Percentiles rank a stretch among this genome's conserved stretches.
Evolutionary conservation across 768 basidiomycete genomes (phyloP).

Genomic region (Phylloporus sp.): DNA sequence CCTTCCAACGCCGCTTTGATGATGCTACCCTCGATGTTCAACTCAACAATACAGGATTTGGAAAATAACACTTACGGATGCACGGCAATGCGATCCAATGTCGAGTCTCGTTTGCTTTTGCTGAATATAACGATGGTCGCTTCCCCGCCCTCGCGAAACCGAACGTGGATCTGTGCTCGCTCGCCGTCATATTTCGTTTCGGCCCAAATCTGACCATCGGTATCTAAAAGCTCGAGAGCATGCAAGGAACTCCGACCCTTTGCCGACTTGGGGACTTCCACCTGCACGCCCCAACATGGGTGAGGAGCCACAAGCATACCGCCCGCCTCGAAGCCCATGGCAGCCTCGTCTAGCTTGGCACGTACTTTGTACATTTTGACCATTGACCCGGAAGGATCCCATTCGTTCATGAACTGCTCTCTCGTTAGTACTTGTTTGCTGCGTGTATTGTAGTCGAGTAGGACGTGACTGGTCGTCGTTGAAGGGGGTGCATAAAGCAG

Average conservation of each 20-base stretch:
- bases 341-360: slow-evolving; percentile 58
- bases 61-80: slow-evolving; percentile 38
- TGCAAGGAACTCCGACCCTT: slow-evolving; percentile 65
- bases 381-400: slow-evolving; percentile 63
- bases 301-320: slow-evolving; percentile 19
- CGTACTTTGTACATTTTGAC: slow-evolving; percentile 48
- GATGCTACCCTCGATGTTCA: slow-evolving; percentile 36
- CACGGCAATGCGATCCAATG: slow-evolving; percentile 65
- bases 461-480: slow-evolving; percentile 41
- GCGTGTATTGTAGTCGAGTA: slow-evolving; percentile 54
- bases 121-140: slow-evolving; percentile 74
- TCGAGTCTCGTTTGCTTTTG: slow-evolving; percentile 85
- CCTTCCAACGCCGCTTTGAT: slow-evolving; percentile 57
- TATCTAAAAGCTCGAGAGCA: slow-evolving; percentile 42
- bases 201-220: slow-evolving; percentile 53
- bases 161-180: slow-evolving; percentile 88
- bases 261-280: slow-evolving; percentile 79
- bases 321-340: slow-evolving; percentile 39
- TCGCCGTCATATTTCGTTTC: slow-evolving; percentile 97
- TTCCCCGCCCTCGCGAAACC: slow-evolving; percentile 36
- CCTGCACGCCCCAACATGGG: slow-evolving; percentile 55
- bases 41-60: neutral
- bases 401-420: slow-evolving; percentile 63
- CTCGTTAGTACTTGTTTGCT: slow-evolving; percentile 54
- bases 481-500: slow-evolving; percentile 65